These are phyloP conservation scores for Geotrichum histeridarum DNA, from an alignment of 1,139 yeast genomes.

Conservation along the genomic window DNA sequence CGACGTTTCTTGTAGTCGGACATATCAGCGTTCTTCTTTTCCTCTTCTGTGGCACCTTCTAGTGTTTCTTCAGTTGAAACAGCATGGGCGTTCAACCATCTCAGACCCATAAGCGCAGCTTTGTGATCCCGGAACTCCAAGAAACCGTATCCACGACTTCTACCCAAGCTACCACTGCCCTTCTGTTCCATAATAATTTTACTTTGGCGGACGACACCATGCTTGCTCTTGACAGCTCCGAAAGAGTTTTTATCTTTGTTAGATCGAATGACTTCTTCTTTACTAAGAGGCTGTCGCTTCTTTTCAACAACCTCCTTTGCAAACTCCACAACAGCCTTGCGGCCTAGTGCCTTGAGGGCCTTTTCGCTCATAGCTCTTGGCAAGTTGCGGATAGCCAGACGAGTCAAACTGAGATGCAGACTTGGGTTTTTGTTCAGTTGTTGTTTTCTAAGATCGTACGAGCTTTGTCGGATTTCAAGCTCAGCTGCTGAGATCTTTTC, in stretches of 20 bases:
- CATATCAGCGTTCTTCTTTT: conserved; percentile 48
- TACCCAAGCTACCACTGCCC: conserved; percentile 78
- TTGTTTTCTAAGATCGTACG: conserved; percentile 78
- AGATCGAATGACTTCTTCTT: conserved; percentile 84
- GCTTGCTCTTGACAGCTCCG: conserved; percentile 53
- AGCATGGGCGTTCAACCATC: conserved; percentile 95
- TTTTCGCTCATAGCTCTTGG: conserved; percentile 90
- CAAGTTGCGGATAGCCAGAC: conserved; percentile 87
- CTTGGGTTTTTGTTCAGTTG: conserved; percentile 88
- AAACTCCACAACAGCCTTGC: conserved; percentile 91
- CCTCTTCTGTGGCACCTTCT: conserved; percentile 69
- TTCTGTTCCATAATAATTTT: conserved; percentile 89
- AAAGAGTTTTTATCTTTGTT: conserved; percentile 58
- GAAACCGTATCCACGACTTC: conserved; percentile 96
- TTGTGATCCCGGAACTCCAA: conserved; percentile 90
- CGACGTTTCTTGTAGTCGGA: conserved; percentile 55
- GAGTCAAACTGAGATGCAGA: conserved; percentile 82
- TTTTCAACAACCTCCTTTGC: conserved; percentile 83
- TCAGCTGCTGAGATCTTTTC: conserved; percentile 63
- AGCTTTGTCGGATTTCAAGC: conserved; percentile 81
- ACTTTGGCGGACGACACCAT: conserved; percentile 90
- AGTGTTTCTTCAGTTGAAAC: conserved; percentile 66
- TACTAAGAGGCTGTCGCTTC: conserved; percentile 75
- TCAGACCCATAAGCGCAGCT: conserved; percentile 87
- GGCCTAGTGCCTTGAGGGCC: conserved; percentile 82